Evolutionary conservation across 2,329 filamentous ascomycete genomes (phyloP), one percentile per base, ranked within the genome.

Genomic region (Tolypocladium sp.): DNA sequence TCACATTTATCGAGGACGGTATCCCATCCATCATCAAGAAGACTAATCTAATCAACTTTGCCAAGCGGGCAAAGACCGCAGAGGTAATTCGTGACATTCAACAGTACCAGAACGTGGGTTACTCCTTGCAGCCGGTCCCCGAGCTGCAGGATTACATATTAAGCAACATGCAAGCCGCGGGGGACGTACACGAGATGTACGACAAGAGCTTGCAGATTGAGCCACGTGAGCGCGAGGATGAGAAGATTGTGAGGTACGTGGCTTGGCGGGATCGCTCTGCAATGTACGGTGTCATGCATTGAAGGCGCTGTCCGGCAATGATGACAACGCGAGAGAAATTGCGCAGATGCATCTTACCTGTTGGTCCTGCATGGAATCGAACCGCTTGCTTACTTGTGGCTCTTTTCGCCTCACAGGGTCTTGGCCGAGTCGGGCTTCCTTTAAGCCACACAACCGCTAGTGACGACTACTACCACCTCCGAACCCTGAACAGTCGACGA

Each of bases 141-240:
- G 94, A 97, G 75, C 80, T 99, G 65, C 93, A 97, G 72, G 92
- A 97, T 66, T 99, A 97, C 75, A 96, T 99, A 65, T 77, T 97
- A 66, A 92, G 87, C 73, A 97, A 97, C 73, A 96, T 97, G 90
- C 89, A 95, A 76, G 89, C 88, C 37, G 93, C 94, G 4, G 90
- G 92, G 57, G 93, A 97, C 73, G 94, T 99, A 63, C 92, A 97
- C 74, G 93, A 97, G 79, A 97, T 97, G 94, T 99, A 97, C 79
- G 92, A 97, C 75, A 92, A 92, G 81, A 96, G 92, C 77, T 79
- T 99, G 76, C 83, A 88, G 69, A 87, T 99, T 61, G 94, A 99
- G 74, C 94, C 94, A 63, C 85, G 94, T 69, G 94, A 99, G 79
- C 85, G 94, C 68, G 94, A 99, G 78, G 94, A 99, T 71, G 94